Percentiles rank a stretch among this genome's conserved stretches.
Conservation (phyloP, 2,329 filamentous ascomycete genomes). For the Exophiala sp. region DNA sequence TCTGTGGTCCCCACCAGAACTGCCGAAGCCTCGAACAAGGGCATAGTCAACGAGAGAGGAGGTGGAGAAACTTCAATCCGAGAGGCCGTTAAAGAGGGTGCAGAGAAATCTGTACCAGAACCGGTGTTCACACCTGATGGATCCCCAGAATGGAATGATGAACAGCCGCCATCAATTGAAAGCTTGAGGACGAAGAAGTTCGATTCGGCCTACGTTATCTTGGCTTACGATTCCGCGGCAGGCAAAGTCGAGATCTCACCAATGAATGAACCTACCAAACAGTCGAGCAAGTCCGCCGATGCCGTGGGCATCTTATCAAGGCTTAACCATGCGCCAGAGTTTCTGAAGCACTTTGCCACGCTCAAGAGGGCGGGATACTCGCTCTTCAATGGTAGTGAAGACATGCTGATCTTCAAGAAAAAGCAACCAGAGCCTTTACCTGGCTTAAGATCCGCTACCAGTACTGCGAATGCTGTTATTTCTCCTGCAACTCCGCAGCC, state of each 20-base stretch:
- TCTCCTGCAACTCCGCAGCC: neutral
- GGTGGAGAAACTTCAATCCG: neutral
- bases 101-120: slow-evolving; percentile 11
- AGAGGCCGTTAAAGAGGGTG: neutral
- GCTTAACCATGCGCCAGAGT: slow-evolving; percentile 40
- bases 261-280: slow-evolving; percentile 11
- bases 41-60: neutral
- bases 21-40: neutral
- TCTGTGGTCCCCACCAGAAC: neutral
- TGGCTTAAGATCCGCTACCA: neutral
- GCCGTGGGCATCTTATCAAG: slow-evolving; percentile 37
- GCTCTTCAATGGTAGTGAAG: slow-evolving; percentile 39
- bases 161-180: slow-evolving; percentile 20
- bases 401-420: slow-evolving; percentile 30
- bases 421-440: slow-evolving; percentile 3
- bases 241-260: slow-evolving; percentile 22
- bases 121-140: slow-evolving; percentile 16
- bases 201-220: slow-evolving; percentile 20
- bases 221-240: slow-evolving; percentile 25
- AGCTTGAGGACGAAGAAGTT: slow-evolving; percentile 6
- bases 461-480: neutral
- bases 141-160: slow-evolving; percentile 22
- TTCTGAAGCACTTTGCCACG: slow-evolving; percentile 38
- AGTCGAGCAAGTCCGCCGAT: slow-evolving; percentile 12
- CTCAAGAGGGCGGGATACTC: slow-evolving; percentile 42